A percentile compares a stretch with the other conserved stretches of the same genome.
Conservation (phyloP, 2,329 filamentous ascomycete species). For the Alternaria consortialis region DNA sequence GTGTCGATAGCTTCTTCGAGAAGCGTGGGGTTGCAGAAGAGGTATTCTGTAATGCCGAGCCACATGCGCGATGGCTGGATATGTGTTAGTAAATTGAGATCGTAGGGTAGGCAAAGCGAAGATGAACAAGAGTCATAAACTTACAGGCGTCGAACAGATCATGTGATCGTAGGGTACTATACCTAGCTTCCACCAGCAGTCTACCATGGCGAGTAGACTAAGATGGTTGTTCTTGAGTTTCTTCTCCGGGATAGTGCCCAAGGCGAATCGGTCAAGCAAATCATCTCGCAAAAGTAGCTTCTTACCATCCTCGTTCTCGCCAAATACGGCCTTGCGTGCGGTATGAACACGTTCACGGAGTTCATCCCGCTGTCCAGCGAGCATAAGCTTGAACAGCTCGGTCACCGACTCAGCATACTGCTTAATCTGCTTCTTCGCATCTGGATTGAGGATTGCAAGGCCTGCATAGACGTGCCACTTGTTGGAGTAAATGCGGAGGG, state of each 20-base stretch:
- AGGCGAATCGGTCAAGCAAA: slow-evolving; percentile 86
- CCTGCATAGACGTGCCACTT: slow-evolving; percentile 99
- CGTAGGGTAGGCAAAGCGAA: not conserved
- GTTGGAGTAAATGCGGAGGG: slow-evolving; percentile 94
- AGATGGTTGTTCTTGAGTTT: slow-evolving; percentile 91
- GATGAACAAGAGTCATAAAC: slow-evolving; percentile 27
- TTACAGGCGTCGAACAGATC: slow-evolving; percentile 93
- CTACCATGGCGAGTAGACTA: slow-evolving; percentile 92
- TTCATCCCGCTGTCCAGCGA: slow-evolving; percentile 80
- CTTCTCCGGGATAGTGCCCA: slow-evolving; percentile 74
- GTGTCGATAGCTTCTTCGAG: slow-evolving; percentile 87
- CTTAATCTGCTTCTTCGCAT: slow-evolving; percentile 88
- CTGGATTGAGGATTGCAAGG: slow-evolving; percentile 94
- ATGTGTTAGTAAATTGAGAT: not conserved
- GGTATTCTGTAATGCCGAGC: slow-evolving; percentile 95
- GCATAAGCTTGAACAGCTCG: slow-evolving; percentile 95
- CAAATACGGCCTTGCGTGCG: slow-evolving; percentile 78
- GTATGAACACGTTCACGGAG: slow-evolving; percentile 78
- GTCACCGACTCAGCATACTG: slow-evolving; percentile 95
- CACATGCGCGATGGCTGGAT: slow-evolving; percentile 85
- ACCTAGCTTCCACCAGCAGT: slow-evolving; percentile 93
- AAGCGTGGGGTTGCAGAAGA: slow-evolving; percentile 83
- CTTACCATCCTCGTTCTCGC: slow-evolving; percentile 62
- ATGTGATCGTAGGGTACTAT: slow-evolving; percentile 99
- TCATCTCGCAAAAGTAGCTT: slow-evolving; percentile 79